Evolutionary conservation across 805 yeast genomes (phyloP).

Genomic region (Candida wancherniae): DNA sequence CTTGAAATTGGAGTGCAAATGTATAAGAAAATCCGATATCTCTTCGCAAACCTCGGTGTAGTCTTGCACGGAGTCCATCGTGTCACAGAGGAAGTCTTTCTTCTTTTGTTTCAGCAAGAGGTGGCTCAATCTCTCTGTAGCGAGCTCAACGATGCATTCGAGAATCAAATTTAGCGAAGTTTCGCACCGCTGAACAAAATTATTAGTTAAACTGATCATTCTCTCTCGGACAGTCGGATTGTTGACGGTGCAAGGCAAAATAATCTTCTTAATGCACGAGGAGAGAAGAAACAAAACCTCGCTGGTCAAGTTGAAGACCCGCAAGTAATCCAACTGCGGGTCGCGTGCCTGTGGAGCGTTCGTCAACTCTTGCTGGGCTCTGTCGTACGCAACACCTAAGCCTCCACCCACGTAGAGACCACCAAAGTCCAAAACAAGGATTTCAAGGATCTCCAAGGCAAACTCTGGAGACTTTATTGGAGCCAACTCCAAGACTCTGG

Average conservation of each 20-base stretch:
- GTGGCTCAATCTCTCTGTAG: constrained; percentile 44
- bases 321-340: constrained; percentile 45
- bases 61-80: constrained; percentile 38
- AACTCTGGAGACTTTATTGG: constrained; percentile 59
- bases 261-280: constrained; percentile 65
- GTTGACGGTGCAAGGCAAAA: constrained; percentile 68
- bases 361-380: constrained; percentile 32
- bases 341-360: constrained; percentile 20
- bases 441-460: constrained; percentile 61
- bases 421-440: constrained; percentile 65
- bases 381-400: constrained; percentile 61
- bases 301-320: constrained; percentile 47
- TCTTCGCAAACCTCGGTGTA: constrained; percentile 71
- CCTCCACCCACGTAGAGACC: constrained; percentile 70
- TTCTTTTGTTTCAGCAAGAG: constrained; percentile 61
- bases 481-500: constrained; percentile 68
- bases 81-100: constrained; percentile 57
- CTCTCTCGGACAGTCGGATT: constrained; percentile 53
- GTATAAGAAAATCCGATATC: constrained; percentile 48
- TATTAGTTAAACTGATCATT: constrained; percentile 59
- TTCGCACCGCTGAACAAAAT: constrained; percentile 57
- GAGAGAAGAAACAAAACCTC: constrained; percentile 64
- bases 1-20: constrained; percentile 36
- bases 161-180: constrained; percentile 59
- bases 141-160: constrained; percentile 51